phyloP scores from a whole-genome alignment of 805 yeast species.

The Monosporozyma yasuniensis region DNA sequence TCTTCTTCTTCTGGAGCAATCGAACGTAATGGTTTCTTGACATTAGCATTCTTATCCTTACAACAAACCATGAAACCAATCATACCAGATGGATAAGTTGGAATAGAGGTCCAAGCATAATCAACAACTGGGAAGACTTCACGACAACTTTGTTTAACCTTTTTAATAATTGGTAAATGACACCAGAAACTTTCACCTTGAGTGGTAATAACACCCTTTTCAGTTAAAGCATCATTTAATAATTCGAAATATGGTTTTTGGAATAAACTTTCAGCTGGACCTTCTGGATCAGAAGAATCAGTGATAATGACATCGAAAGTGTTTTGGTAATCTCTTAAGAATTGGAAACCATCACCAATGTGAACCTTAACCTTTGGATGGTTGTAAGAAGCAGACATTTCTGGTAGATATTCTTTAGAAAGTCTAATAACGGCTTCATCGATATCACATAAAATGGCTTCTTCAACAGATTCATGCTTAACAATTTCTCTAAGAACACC shows the following conservation, averaged over 20 bases:
- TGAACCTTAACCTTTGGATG: slow-evolving; percentile 87
- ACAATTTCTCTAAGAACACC: slow-evolving; percentile 94
- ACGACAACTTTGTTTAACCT: slow-evolving; percentile 72
- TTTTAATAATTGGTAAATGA: slow-evolving; percentile 74
- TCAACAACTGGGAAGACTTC: slow-evolving; percentile 86
- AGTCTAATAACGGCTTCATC: slow-evolving; percentile 88
- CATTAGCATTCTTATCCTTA: slow-evolving; percentile 58
- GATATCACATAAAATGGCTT: slow-evolving; percentile 87
- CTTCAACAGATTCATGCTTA: slow-evolving; percentile 79
- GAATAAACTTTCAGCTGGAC: slow-evolving; percentile 92
- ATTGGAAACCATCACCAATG: slow-evolving; percentile 97
- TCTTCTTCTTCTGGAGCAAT: slow-evolving; percentile 53
- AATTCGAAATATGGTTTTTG: slow-evolving; percentile 86
- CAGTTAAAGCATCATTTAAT: slow-evolving; percentile 79
- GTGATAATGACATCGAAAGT: slow-evolving; percentile 92
- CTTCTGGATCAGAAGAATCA: slow-evolving; percentile 97
- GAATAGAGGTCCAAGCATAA: slow-evolving; percentile 86
- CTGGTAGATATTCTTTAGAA: slow-evolving; percentile 80
- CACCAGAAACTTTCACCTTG: slow-evolving; percentile 96
- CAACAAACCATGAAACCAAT: slow-evolving; percentile 97
- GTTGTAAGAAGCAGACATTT: slow-evolving; percentile 70
- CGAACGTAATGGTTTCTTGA: slow-evolving; percentile 60
- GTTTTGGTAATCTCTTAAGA: slow-evolving; percentile 72
- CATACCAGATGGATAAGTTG: slow-evolving; percentile 96
- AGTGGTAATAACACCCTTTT: slow-evolving; percentile 82